Percentiles rank a stretch among this genome's conserved stretches.
These are phyloP conservation scores for Globisporangium viniferum DNA, from an alignment of 352 stramenopile species.

Conservation along the genomic window DNA sequence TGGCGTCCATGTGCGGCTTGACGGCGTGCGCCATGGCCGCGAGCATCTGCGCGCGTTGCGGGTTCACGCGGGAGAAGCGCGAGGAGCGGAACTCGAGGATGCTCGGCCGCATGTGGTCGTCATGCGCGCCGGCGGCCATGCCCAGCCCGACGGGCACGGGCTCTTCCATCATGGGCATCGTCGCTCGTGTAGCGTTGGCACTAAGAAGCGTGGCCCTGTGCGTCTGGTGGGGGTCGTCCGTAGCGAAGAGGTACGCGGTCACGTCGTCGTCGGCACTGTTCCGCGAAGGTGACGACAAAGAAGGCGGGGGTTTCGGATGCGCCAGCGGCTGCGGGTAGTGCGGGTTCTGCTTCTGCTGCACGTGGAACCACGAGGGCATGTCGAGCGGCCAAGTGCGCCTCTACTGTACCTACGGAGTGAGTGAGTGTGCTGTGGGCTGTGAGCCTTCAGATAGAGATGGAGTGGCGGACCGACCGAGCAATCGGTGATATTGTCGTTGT, in stretches of 20 bases:
- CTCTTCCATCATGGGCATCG: conserved; percentile 14
- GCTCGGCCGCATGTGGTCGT: conserved; percentile 32
- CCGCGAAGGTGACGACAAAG: neutral
- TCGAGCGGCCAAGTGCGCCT: neutral
- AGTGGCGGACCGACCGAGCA: neutral
- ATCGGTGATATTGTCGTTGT: neutral
- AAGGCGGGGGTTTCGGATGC: neutral
- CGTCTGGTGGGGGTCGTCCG: neutral
- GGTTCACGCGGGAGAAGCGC: conserved; percentile 43
- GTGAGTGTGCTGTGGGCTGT: neutral
- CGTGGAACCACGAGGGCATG: conserved; percentile 15
- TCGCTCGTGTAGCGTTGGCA: neutral
- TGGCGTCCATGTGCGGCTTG: conserved; percentile 4
- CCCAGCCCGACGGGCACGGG: conserved; percentile 25
- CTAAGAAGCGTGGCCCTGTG: neutral
- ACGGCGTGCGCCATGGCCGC: conserved; percentile 25
- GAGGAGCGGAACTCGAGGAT: conserved; percentile 48
- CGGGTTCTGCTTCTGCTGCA: neutral
- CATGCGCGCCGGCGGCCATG: conserved; percentile 13
- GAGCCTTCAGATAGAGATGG: neutral
- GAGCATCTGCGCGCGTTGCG: conserved; percentile 48
- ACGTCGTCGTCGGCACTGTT: neutral
- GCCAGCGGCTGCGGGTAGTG: neutral
- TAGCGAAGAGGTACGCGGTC: conserved; percentile 10
- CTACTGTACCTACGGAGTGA: neutral